Conservation (phyloP, 2,329 filamentous ascomycete species). For the Daldinia sp. region DNA sequence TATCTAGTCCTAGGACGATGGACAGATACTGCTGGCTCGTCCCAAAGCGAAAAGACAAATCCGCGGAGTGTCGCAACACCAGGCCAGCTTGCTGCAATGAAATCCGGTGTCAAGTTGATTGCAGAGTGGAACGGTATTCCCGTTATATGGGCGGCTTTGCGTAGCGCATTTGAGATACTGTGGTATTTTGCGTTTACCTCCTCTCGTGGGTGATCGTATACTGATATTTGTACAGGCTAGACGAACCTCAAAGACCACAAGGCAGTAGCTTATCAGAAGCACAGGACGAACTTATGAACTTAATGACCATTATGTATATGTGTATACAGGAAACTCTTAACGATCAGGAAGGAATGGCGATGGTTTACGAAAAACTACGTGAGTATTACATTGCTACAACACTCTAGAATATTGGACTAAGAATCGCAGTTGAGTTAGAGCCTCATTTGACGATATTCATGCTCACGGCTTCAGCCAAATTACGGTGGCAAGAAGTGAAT, state of each 20-base stretch:
- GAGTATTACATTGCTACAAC: conserved; percentile 50
- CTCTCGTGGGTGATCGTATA: conserved; percentile 36
- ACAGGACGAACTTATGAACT: conserved; percentile 71
- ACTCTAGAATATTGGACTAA: conserved; percentile 40
- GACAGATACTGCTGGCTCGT: conserved; percentile 72
- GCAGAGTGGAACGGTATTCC: conserved; percentile 64
- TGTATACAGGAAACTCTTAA: conserved; percentile 68
- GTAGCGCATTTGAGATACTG: conserved; percentile 63
- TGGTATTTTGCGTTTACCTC: conserved; percentile 58
- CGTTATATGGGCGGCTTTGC: conserved; percentile 65
- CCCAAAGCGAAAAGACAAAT: conserved; percentile 58
- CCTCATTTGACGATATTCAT: conserved; percentile 79
- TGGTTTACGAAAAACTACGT: conserved; percentile 64
- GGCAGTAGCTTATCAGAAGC: conserved; percentile 61
- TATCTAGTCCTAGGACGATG: conserved; percentile 77
- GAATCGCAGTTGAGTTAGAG: conserved; percentile 63
- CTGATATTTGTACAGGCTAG: conserved; percentile 58
- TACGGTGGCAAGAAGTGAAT: conserved; percentile 79
- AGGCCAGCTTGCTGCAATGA: conserved; percentile 71
- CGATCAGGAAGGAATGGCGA: conserved; percentile 62
- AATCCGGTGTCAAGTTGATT: conserved; percentile 64
- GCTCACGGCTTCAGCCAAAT: conserved; percentile 74
- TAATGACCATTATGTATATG: conserved; percentile 73
- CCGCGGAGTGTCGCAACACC: conserved; percentile 62
- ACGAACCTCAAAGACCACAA: conserved; percentile 58